Base-by-base conservation (phyloP, 306 rosid species). In the Trichosanthes truncata region DNA sequence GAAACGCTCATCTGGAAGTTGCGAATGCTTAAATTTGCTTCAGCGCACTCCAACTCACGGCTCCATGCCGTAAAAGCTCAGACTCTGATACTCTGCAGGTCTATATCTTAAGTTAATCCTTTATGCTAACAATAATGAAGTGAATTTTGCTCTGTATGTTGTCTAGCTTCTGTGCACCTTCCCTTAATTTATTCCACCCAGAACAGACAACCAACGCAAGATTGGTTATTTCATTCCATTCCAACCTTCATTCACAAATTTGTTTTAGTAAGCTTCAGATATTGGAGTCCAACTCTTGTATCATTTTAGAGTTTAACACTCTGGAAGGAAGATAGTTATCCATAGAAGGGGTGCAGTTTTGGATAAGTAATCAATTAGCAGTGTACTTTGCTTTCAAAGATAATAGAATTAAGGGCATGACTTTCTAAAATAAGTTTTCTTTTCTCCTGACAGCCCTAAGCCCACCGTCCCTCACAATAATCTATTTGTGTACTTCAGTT, bases 1-100 rank as follows among this genome's bases (percentile, higher is more conserved):
- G 95, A 90, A 84, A 89, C 99, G 75, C 87, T 95, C 84, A 38
- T 83, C 11, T 93, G 97, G 99, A 95, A 89, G 87, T 82, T 91
- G 45, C 80, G 87, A 78, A 87, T 93, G 97, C 91, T 95, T 51
- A 84, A 80, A 80, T 83, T 93, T 67, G 97, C 96, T 84, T 93
- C 97, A 29, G 84, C 84, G 12, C 86, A 86, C 88, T 87, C 86
- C 81, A 56, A 84, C 84, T 89, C 99, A 68, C 93, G 89, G 62
- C 90, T 95, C 78, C 87, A 89, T 78, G 93, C 97, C 79, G 81
- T 91, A 62, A 93, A 91, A 85, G 89, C 97, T 80, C 92, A 91
- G 83, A 90, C 89, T 31, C 82, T 95, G 87, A 81, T 93, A 72
- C 91, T 95, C 61, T 84, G 86, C 92, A 93, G 99, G 97, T 95